Evolutionary conservation across 805 yeast species (phyloP), one percentile per base, ranked within the genome.

Genomic region (Priceomyces carsonii): DNA sequence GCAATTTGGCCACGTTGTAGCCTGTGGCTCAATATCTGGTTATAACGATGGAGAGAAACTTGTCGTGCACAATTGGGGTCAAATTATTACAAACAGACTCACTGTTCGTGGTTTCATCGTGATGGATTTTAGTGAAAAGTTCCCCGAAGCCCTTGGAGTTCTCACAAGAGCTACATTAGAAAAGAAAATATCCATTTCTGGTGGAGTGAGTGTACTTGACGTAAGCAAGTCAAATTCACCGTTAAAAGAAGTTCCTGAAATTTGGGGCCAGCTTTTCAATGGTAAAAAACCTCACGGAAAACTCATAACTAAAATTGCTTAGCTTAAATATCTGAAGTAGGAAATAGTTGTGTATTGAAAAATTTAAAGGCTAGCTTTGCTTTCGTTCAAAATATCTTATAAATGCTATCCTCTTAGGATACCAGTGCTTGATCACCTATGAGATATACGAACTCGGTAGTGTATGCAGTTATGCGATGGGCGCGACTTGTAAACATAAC

Each of bases 11-110:
- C 59, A 53, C 22, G 59, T 82, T 26, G 51, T 79, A 36, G 80
- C 78, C n/a, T 78, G 84, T 59, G 87, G 87, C 42, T 69, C 80
- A 9, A 77, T 81, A 41, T 58, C 84, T 20, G 75, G 77, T 32
- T 80, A 79, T 55, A 75, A 79, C 49, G 72, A 72, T 41, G 39
- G 46, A 8, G 48, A 49, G 7, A 60, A 63, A 34, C 48, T 55
- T 14, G 59, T 50, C 1, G 65, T 76, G 47, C 55, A 56, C 22
- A 63, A 59, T 34, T 75, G 75, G 63, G 40, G 55, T 9, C 43
- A 57, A 32, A 69, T 80, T 25, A 66, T 79, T 42, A 59, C 66
- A 26, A 75, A 69, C 51, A 68, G 84, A 51, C 53, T 81, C 34
- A 63, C 60, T 0, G 66, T 79, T 19, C 63, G 60, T 41, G 86